A percentile compares a stretch with the other conserved stretches of the same genome.
phyloP scores from a whole-genome alignment of 2,329 filamentous ascomycete genomes.

The Botrytis aclada region DNA sequence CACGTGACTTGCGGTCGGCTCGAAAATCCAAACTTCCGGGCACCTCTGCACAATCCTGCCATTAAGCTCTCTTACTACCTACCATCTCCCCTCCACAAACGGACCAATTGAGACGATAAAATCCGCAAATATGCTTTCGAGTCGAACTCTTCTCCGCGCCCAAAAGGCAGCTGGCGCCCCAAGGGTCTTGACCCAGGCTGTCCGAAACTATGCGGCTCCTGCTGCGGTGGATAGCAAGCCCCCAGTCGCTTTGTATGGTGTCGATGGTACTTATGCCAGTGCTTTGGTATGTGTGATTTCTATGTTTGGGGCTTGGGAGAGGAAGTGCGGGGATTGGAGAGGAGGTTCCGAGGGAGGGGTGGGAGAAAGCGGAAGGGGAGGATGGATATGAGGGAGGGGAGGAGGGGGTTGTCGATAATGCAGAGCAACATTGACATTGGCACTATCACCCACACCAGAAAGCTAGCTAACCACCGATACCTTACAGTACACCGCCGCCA shows the following conservation, averaged over 20 bases:
- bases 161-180: constrained; percentile 33
- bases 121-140: constrained; percentile 36
- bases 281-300: constrained; percentile 74
- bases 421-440: neutral
- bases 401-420: neutral
- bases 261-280: constrained; percentile 97
- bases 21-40: constrained; percentile 21
- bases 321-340: constrained; percentile 14
- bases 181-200: constrained; percentile 46
- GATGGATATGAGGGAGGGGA: neutral
- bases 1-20: constrained; percentile 9
- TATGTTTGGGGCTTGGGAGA: neutral
- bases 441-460: neutral
- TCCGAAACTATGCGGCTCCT: constrained; percentile 73
- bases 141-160: constrained; percentile 36
- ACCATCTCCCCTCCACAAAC: constrained; percentile 29
- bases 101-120: constrained; percentile 32
- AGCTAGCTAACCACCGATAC: constrained; percentile 16
- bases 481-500: constrained; percentile 85
- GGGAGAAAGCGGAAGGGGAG: neutral
- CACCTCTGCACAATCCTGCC: constrained; percentile 16
- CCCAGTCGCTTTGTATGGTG: constrained; percentile 86
- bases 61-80: constrained; percentile 13
- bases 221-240: constrained; percentile 66
- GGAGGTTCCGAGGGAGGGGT: neutral